These are phyloP conservation scores for Blastomyces parvus DNA, from an alignment of 2,329 filamentous ascomycete genomes.

Conservation along the genomic window DNA sequence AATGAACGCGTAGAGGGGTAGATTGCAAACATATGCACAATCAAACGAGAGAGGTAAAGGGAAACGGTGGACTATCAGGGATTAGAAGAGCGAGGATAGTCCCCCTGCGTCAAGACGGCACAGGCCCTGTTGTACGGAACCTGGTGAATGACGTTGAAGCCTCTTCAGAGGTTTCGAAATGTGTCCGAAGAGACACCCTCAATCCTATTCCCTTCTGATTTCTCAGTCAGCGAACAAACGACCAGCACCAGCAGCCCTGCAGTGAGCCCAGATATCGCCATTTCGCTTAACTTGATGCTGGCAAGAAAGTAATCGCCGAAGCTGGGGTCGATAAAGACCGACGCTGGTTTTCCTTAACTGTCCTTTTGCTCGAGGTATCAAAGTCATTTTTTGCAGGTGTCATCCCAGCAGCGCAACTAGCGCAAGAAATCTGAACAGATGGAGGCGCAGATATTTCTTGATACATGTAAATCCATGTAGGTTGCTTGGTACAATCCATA, in stretches of 20 bases:
- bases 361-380: background rate
- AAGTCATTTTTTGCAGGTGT: background rate
- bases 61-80: background rate
- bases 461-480: background rate
- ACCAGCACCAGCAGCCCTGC: too few relatives aligned
- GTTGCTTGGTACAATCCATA: background rate
- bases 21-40: background rate
- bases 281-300: background rate
- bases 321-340: background rate
- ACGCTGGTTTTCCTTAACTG: too few relatives aligned
- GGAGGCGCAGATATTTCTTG: background rate
- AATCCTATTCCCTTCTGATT: background rate
- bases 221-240: background rate
- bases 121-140: too few relatives aligned
- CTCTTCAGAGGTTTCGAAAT: background rate
- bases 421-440: background rate
- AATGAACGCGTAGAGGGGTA: background rate
- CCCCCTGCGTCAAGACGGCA: background rate
- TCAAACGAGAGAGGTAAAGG: background rate
- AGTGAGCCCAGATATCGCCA: background rate
- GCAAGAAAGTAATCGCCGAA: background rate
- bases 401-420: background rate
- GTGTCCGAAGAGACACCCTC: background rate
- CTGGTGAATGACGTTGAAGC: too few relatives aligned
- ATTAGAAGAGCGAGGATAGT: background rate